A percentile compares a stretch with the other conserved stretches of the same genome.
These are phyloP conservation scores for Aspergillus ochraceoroseus DNA, from an alignment of 2,329 filamentous ascomycete genomes.

Conservation along the genomic window DNA sequence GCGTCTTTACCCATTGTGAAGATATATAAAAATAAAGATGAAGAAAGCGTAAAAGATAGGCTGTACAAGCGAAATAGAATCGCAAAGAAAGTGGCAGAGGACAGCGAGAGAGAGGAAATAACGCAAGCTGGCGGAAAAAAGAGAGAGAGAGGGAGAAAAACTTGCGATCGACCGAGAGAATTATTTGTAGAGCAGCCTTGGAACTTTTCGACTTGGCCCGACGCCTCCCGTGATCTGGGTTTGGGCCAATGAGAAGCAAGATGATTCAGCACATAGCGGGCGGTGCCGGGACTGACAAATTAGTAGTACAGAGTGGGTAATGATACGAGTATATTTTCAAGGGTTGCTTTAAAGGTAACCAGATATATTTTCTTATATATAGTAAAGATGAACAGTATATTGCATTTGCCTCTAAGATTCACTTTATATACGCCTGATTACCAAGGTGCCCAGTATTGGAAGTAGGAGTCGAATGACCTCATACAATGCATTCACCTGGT, in stretches of 20 bases:
- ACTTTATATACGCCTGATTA: too few species aligned
- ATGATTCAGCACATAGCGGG: slow-evolving; percentile 36
- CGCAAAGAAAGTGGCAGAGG: slow-evolving; percentile 17
- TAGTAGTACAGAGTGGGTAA: too few species aligned
- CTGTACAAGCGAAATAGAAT: slow-evolving; percentile 28
- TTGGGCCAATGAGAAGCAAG: slow-evolving; percentile 32
- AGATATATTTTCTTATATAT: too few species aligned
- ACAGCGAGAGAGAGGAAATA: slow-evolving; percentile 17
- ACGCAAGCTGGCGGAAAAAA: slow-evolving; percentile 18
- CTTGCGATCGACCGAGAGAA: slow-evolving; percentile 22
- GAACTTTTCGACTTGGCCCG: slow-evolving; percentile 27
- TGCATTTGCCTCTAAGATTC: too few species aligned
- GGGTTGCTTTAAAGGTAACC: too few species aligned
- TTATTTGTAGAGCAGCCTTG: slow-evolving; percentile 30
- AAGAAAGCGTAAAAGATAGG: slow-evolving; percentile 14
- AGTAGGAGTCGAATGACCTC: too few species aligned
- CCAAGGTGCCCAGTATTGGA: too few species aligned
- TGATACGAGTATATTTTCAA: too few species aligned
- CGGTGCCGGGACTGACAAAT: slow-evolving; percentile 31
- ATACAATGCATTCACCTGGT: too few species aligned
- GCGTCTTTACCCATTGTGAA: slow-evolving; percentile 45
- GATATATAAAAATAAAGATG: slow-evolving; percentile 24
- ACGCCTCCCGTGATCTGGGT: slow-evolving; percentile 33
- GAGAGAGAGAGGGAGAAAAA: slow-evolving; percentile 31
- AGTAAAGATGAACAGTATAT: too few species aligned